Evolutionary conservation across 1,284 basidiomycete genomes (phyloP), one percentile per base, ranked within the genome.

Genomic region (Volvariella surrecta): DNA sequence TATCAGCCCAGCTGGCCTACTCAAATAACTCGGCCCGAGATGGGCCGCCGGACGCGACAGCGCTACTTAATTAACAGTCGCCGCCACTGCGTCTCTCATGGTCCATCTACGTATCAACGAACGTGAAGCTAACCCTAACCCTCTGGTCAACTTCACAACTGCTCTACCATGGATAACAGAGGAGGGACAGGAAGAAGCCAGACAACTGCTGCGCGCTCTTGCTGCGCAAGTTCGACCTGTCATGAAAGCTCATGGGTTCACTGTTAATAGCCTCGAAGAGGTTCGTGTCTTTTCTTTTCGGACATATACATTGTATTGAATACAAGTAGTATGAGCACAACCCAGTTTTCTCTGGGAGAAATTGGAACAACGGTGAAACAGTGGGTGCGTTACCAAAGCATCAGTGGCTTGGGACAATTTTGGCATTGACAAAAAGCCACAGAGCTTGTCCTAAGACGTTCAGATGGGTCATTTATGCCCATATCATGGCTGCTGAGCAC

Each of bases 211-310:
- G 42, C 72, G 82, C 10, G 82, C 84, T 3, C 63, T 89, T 30
- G 86, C 85, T 0, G 87, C 86, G 3, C 86, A 89, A 61, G 81
- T 89, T 22, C 71, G 74, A 50, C 87, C 87, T 3, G 57, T 89
- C 21, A 89, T 89, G 86, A 86, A 86, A 54, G 61, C 68, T 1
- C 79, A 88, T 51, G 85, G 84, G 0, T 82, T 88, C 52, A 60
- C 55, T 1, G 73, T 89, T 15, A 89, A 89, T 53, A 84, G 79
- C 48, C 64, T 89, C 17, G 86, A 89, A 63, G 86, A 89, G 75
- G 86, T 83, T 53, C 37, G 66, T 50, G 20, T 42, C 13, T 15
- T 42, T 10, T 24, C 28, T 32, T 11, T 17, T n/a, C n/a, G n/a
- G n/a, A n/a, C n/a, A n/a, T n/a, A n/a, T n/a, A n/a, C n/a, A n/a